Evolutionary conservation across 2,329 filamentous ascomycete genomes (phyloP).

Genomic region (Fusarium sp.): DNA sequence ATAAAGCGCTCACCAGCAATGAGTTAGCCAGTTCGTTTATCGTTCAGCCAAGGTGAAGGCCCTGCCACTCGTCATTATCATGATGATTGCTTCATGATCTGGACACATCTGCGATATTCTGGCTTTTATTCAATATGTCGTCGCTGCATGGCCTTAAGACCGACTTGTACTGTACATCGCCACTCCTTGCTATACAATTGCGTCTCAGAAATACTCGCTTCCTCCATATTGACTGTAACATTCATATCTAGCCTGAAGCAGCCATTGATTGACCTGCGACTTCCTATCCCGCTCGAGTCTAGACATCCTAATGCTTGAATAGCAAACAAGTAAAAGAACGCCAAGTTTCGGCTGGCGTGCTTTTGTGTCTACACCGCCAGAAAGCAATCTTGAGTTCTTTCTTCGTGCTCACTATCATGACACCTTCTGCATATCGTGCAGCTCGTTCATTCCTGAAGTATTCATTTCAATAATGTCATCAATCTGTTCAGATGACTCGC

Average conservation of each 20-base stretch:
- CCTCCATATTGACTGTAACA: slow-evolving; percentile 1
- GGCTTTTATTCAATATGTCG: not conserved
- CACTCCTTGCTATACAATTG: slow-evolving; percentile 46
- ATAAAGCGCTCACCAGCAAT: not conserved
- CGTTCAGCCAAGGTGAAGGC: not conserved
- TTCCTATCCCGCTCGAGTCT: slow-evolving; percentile 20
- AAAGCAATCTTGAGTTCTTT: not conserved
- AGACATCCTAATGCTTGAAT: slow-evolving; percentile 5
- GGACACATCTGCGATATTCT: not conserved
- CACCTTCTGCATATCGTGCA: slow-evolving; percentile 51
- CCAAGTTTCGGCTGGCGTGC: slow-evolving; percentile 3
- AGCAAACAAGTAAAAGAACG: slow-evolving; percentile 22
- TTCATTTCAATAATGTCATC: slow-evolving; percentile 61
- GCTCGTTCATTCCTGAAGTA: slow-evolving; percentile 56
- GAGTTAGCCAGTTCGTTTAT: slow-evolving; percentile 1
- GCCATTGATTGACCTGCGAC: slow-evolving; percentile 4
- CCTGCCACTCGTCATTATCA: not conserved
- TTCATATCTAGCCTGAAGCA: not conserved
- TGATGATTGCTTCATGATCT: not conserved
- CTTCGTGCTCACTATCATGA: slow-evolving; percentile 15
- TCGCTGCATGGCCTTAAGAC: not conserved
- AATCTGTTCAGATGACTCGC: slow-evolving; percentile 65
- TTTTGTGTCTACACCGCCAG: slow-evolving; percentile 3
- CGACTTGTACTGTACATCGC: slow-evolving; percentile 38
- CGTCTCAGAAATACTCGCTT: slow-evolving; percentile 21